Evolutionary conservation across 2,329 filamentous ascomycete genomes (phyloP), one percentile per base, ranked within the genome.

Genomic region (Phyllosticta citribraziliensis): DNA sequence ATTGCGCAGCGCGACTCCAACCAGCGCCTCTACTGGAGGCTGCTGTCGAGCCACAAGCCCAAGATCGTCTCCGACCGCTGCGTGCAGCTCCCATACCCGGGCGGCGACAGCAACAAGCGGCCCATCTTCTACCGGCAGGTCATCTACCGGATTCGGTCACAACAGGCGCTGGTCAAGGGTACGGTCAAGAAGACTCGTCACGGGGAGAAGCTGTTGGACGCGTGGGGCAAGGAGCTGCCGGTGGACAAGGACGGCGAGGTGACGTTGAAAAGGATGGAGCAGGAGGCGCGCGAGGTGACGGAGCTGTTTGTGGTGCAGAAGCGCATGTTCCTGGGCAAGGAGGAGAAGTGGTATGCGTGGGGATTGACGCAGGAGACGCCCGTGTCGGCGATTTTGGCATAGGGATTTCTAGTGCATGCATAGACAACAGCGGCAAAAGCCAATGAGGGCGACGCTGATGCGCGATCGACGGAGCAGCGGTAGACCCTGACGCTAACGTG

Each of bases 271-370:
- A 47, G 61, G 8, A 57, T 56, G 54, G 11, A 40, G 14, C 25
- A 56, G 47, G 54, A 40, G 20, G 47, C 20, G 65, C 80, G 81
- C 67, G 75, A 82, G 56, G 78, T 86, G 66, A 70, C 79, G 1
- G 88, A 91, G 76, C 84, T 89, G 67, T 65, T 90, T 4, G 85
- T 88, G 50, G 65, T 90, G 54, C 82, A 84, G 68, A 74, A 73
- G 55, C 72, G 68, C 59, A 82, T 80, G 20, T 82, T 76, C 54
- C 63, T 67, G 2, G 78, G 77, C 35, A 69, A 76, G 68, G 70
- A 78, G 61, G 74, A 71, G 27, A 75, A 79, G 2, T 90, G 87
- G 87, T 79, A 77, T 69, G 72, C 89, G 57, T 87, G 86, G 81
- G 87, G 87, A 14, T 87, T 83, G 20, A 75, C 83, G 30, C 71